Percentiles rank a stretch among this genome's conserved stretches.
Conservation (phyloP, 2,329 filamentous ascomycete genomes). For the Geoglossum cookeanum region DNA sequence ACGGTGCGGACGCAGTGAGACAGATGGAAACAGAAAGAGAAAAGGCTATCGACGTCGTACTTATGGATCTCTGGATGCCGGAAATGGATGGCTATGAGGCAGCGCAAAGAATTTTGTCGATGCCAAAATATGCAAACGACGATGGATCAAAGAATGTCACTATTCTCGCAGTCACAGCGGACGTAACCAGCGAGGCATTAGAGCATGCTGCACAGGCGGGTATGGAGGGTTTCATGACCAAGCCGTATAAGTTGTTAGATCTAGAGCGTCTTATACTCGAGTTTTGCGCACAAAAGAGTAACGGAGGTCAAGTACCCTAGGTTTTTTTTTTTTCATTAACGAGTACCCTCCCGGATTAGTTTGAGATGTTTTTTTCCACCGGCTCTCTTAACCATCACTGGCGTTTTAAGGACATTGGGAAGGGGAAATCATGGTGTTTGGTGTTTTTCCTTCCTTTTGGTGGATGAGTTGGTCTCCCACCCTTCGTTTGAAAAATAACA, state of each 20-base stretch:
- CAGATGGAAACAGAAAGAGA: slow-evolving; percentile 31
- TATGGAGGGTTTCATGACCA: slow-evolving; percentile 50
- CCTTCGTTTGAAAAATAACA: too few species aligned
- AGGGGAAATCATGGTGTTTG: too few species aligned
- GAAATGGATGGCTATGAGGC: slow-evolving; percentile 55
- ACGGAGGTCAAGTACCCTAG: too few species aligned
- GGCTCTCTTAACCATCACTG: too few species aligned
- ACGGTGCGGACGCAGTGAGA: slow-evolving; percentile 47
- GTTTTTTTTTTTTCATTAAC: not conserved
- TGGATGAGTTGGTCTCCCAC: too few species aligned
- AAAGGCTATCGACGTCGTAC: slow-evolving; percentile 36
- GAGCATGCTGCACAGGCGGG: slow-evolving; percentile 40
- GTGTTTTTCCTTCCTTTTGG: not conserved
- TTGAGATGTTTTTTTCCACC: too few species aligned
- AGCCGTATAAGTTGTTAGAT: slow-evolving; percentile 44
- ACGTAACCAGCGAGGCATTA: slow-evolving; percentile 44
- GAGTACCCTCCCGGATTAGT: not conserved
- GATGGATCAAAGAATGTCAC: slow-evolving; percentile 16
- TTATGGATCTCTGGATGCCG: slow-evolving; percentile 67
- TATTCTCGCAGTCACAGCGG: slow-evolving; percentile 45
- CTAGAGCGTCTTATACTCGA: slow-evolving; percentile 37
- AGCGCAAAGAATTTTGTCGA: slow-evolving; percentile 36
- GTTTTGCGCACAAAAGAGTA: slow-evolving; percentile 1
- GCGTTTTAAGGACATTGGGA: too few species aligned
- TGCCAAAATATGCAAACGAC: not conserved